These are phyloP conservation scores for Amanita inopinata DNA, from an alignment of 768 basidiomycete genomes.

Conservation along the genomic window DNA sequence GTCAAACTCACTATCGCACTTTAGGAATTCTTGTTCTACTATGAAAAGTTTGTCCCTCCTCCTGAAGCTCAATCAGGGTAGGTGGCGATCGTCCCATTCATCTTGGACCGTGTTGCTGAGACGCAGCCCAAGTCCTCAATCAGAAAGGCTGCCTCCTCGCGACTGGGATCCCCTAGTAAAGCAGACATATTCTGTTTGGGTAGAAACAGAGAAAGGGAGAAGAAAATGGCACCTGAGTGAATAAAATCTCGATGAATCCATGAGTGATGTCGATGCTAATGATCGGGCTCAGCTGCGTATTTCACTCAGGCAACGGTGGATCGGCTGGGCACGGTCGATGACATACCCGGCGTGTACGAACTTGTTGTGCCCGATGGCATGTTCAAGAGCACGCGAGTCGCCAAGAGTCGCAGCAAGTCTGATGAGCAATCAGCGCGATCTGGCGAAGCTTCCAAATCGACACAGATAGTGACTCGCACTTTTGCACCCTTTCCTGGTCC, in stretches of 20 bases:
- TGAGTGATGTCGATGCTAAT: constrained; percentile 6
- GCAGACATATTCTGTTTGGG: constrained; percentile 79
- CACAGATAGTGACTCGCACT: constrained; percentile 23
- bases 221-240: constrained; percentile 81
- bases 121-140: constrained; percentile 11
- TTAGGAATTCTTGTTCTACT: constrained; percentile 81
- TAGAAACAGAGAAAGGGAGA: constrained; percentile 49
- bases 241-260: constrained; percentile 16
- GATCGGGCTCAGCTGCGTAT: constrained; percentile 52
- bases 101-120: constrained; percentile 1
- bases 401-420: constrained; percentile 36
- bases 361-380: constrained; percentile 56
- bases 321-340: constrained; percentile 61
- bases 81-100: constrained; percentile 11
- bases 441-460: constrained; percentile 19
- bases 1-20: constrained; percentile 11
- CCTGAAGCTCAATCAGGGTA: constrained; percentile 37
- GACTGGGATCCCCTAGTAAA: constrained; percentile 69
- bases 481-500: constrained; percentile 30
- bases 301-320: constrained; percentile 73
- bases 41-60: constrained; percentile 55
- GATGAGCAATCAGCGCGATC: constrained; percentile 28
- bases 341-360: constrained; percentile 46
- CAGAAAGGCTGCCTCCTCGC: constrained; percentile 43
- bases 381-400: constrained; percentile 59